phyloP scores from a whole-genome alignment of 768 basidiomycete genomes.

The Leccinum boreale region DNA sequence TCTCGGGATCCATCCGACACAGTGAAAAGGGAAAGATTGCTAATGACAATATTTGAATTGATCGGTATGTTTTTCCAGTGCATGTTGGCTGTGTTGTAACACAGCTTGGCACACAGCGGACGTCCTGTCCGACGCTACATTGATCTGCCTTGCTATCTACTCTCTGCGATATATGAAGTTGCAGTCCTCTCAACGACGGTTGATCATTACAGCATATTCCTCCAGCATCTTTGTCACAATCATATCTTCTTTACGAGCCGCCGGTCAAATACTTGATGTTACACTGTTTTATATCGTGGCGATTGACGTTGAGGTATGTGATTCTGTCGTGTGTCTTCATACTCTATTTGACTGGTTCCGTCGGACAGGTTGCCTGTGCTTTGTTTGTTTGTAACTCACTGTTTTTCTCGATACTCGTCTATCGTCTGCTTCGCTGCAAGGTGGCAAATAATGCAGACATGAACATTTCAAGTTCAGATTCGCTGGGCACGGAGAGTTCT shows the following conservation, averaged over 20 bases:
- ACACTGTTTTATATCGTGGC: not conserved
- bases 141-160: slow-evolving; percentile 11
- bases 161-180: slow-evolving; percentile 5
- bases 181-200: slow-evolving; percentile 1
- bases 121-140: slow-evolving; percentile 15
- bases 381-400: slow-evolving; percentile 14
- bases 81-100: not conserved
- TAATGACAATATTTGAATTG: slow-evolving; percentile 13
- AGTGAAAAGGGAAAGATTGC: not conserved
- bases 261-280: slow-evolving; percentile 5
- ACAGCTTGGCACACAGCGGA: slow-evolving; percentile 10
- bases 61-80: slow-evolving; percentile 5
- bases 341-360: not conserved
- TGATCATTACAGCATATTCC: slow-evolving; percentile 7
- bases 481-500: not conserved
- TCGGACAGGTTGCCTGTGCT: slow-evolving; percentile 14
- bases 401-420: slow-evolving; percentile 7
- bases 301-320: slow-evolving; percentile 15
- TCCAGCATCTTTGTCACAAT: slow-evolving; percentile 7
- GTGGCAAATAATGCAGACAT: not conserved
- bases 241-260: slow-evolving; percentile 3
- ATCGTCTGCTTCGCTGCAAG: slow-evolving; percentile 4
- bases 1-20: not conserved
- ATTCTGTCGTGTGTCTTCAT: not conserved
- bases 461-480: not conserved